phyloP scores from a whole-genome alignment of 768 basidiomycete species.

The Trametes villosa region DNA sequence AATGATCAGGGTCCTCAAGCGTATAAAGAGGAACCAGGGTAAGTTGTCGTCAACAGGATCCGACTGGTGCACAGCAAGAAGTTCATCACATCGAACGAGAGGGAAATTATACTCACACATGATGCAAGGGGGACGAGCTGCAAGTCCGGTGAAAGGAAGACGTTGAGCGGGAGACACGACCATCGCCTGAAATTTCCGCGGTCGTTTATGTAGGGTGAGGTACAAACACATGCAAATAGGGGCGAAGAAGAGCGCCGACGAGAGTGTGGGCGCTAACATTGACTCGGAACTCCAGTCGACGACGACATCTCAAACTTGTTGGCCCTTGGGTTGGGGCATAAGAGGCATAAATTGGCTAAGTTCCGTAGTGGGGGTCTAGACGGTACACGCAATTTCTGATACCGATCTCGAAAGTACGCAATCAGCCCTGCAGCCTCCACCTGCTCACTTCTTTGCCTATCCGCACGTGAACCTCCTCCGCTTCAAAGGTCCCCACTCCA shows the following conservation, averaged over 20 bases:
- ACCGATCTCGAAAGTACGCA: neutral
- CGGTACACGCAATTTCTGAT: no score
- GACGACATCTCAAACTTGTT: no score
- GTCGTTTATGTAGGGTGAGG: no score
- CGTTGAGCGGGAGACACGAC: neutral
- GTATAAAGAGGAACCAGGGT: slow-evolving; percentile 35
- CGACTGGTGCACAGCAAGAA: slow-evolving; percentile 39
- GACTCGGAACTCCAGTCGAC: no score
- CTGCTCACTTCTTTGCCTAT: slow-evolving; percentile 69
- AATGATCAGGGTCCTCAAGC: slow-evolving; percentile 35
- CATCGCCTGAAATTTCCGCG: no score
- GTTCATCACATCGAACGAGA: slow-evolving; percentile 24
- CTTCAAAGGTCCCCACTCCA: slow-evolving; percentile 53
- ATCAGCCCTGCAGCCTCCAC: slow-evolving; percentile 43
- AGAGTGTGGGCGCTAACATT: no score
- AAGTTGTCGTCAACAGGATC: slow-evolving; percentile 32
- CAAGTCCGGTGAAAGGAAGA: neutral
- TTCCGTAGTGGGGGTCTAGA: no score
- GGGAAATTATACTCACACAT: slow-evolving; percentile 13
- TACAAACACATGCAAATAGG: no score
- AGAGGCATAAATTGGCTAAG: no score
- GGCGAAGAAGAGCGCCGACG: no score
- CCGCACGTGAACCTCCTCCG: slow-evolving; percentile 59
- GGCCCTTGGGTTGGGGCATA: no score
- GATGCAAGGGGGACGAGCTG: neutral